These are phyloP conservation scores for Gossypioides kirkii DNA, from an alignment of 345 rosid species.

Conservation along the genomic window DNA sequence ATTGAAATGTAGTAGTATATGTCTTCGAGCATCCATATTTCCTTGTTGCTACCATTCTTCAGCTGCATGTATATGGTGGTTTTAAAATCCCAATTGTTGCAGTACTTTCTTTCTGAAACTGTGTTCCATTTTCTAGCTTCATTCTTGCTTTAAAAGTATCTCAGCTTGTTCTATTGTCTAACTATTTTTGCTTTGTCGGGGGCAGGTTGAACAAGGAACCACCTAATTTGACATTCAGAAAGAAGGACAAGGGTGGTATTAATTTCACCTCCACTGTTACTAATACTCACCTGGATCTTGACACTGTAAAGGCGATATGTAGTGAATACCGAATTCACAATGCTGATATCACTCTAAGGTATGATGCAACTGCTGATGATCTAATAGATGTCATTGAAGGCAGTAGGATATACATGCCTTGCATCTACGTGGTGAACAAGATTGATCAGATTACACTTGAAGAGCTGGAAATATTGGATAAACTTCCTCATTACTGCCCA, in stretches of 20 bases:
- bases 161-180: background rate
- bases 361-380: conserved; percentile 97
- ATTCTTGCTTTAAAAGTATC: background rate
- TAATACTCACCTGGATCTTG: conserved; percentile 82
- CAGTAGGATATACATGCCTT: conserved; percentile 93
- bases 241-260: conserved; percentile 98
- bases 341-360: conserved; percentile 90
- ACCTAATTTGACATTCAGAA: conserved; percentile 93
- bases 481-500: conserved; percentile 97
- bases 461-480: conserved; percentile 94
- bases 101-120: background rate
- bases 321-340: conserved; percentile 94
- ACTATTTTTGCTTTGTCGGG: conserved; percentile 10
- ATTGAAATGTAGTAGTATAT: background rate
- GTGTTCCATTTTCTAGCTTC: background rate
- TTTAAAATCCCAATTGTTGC: background rate
- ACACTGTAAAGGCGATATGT: conserved; percentile 95
- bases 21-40: background rate
- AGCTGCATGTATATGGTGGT: background rate
- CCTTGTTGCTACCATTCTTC: background rate
- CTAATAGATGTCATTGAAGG: conserved; percentile 98
- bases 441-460: conserved; percentile 94
- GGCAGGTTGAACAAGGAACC: conserved; percentile 96
- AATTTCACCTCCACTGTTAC: conserved; percentile 84
- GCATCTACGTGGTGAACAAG: conserved; percentile 92